Conservation (phyloP, 2,329 filamentous ascomycete genomes). For the Neofusicoccum cordaticola region DNA sequence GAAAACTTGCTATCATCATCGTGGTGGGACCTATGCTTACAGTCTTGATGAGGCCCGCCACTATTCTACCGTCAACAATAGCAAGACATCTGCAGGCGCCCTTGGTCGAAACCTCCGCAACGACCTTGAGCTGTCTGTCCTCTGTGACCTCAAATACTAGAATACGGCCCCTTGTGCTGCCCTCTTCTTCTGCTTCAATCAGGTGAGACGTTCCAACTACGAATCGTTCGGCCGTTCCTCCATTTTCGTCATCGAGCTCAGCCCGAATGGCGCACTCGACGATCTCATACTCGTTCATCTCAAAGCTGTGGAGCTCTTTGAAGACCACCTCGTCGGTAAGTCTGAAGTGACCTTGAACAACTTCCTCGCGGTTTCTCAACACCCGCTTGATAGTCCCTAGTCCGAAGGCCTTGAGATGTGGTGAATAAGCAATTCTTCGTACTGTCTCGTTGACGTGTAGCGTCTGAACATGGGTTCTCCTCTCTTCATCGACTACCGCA, state of each 20-base stretch:
- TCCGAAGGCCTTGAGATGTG: slow-evolving; percentile 75
- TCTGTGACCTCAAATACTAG: slow-evolving; percentile 79
- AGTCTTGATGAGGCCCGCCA: slow-evolving; percentile 87
- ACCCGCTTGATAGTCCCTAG: slow-evolving; percentile 80
- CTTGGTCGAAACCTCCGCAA: slow-evolving; percentile 68
- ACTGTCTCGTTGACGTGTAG: slow-evolving; percentile 79
- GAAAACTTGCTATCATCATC: no score
- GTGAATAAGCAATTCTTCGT: slow-evolving; percentile 80
- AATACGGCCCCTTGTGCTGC: slow-evolving; percentile 68
- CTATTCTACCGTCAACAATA: slow-evolving; percentile 69
- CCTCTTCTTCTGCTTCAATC: slow-evolving; percentile 54
- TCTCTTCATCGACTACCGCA: slow-evolving; percentile 75
- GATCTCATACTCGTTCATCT: slow-evolving; percentile 67
- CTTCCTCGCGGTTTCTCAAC: slow-evolving; percentile 67
- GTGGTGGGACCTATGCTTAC: slow-evolving; percentile 43
- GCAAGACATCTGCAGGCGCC: slow-evolving; percentile 79
- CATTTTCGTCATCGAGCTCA: slow-evolving; percentile 62
- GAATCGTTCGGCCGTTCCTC: slow-evolving; percentile 68
- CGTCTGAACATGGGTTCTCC: slow-evolving; percentile 83
- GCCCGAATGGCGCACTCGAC: slow-evolving; percentile 82
- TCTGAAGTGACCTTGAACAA: slow-evolving; percentile 75
- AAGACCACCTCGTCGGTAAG: slow-evolving; percentile 91
- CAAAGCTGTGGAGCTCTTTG: slow-evolving; percentile 69
- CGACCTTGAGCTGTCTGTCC: slow-evolving; percentile 68
- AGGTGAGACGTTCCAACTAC: slow-evolving; percentile 86